Conservation (phyloP, 139 green algal genomes). For the Mesotaenium endlicherianum region DNA sequence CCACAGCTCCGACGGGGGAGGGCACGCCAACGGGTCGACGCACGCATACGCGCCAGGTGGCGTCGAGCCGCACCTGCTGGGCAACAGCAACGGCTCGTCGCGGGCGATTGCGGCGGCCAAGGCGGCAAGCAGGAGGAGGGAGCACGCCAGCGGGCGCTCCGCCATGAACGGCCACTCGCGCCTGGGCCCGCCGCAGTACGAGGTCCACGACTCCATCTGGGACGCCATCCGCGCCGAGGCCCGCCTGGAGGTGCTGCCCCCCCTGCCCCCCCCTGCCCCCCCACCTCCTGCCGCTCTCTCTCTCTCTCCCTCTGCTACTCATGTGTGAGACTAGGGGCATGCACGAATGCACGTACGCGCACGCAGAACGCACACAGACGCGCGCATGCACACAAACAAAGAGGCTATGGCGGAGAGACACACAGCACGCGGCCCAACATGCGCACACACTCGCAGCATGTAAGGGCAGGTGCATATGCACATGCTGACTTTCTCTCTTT, state of each 20-base stretch:
- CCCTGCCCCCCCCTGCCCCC: background rate
- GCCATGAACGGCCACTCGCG: conserved; percentile 10
- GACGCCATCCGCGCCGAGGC: conserved; percentile 40
- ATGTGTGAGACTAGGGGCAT: background rate
- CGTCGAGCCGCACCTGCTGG: background rate
- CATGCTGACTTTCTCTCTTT: too few species aligned
- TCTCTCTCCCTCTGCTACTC: too few species aligned
- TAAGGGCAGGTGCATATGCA: too few species aligned
- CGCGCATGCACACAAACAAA: background rate
- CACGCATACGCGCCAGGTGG: too few species aligned
- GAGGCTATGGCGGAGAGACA: background rate
- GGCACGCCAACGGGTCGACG: background rate
- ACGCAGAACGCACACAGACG: background rate
- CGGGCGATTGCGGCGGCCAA: background rate
- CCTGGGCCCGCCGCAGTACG: background rate
- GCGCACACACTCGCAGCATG: background rate
- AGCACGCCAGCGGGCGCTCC: background rate
- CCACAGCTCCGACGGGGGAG: background rate
- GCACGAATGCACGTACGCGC: background rate
- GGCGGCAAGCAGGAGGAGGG: conserved; percentile 1
- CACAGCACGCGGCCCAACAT: background rate
- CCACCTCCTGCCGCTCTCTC: too few species aligned
- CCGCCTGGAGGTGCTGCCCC: conserved; percentile 24
- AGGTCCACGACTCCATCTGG: conserved; percentile 33
- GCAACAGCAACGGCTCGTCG: background rate